A percentile compares a stretch with the other conserved stretches of the same genome.
These are phyloP conservation scores for Ceratonia siliqua DNA, from an alignment of 306 rosid species.

Conservation along the genomic window DNA sequence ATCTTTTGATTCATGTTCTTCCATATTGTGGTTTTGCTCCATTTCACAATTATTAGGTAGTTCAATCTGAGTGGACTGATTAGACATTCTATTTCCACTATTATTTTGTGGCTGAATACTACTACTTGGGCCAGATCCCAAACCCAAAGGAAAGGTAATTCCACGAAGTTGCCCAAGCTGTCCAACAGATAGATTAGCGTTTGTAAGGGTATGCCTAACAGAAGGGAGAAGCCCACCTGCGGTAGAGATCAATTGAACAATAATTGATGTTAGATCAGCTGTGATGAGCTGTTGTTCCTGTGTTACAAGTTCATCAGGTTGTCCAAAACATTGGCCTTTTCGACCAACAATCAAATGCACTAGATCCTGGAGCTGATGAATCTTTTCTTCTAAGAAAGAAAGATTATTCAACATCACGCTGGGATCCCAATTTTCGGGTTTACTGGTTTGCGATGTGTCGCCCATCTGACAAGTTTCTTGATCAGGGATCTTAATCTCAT, in stretches of 20 bases:
- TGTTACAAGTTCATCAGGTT: slow-evolving; percentile 52
- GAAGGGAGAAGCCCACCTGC: slow-evolving; percentile 87
- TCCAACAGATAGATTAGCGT: slow-evolving; percentile 34
- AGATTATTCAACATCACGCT: slow-evolving; percentile 60
- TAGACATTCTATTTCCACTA: slow-evolving; percentile 41
- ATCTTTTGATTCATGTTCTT: slow-evolving; percentile 74
- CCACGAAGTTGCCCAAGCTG: slow-evolving; percentile 53
- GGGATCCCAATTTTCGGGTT: slow-evolving; percentile 72
- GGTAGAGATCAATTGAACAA: slow-evolving; percentile 77
- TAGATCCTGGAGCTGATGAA: slow-evolving; percentile 75
- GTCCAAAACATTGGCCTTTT: slow-evolving; percentile 49
- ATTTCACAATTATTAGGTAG: slow-evolving; percentile 35
- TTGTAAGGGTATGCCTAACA: slow-evolving; percentile 45
- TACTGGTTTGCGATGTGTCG: slow-evolving; percentile 37
- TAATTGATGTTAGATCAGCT: slow-evolving; percentile 75
- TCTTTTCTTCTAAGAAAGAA: slow-evolving; percentile 67
- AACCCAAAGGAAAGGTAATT: slow-evolving; percentile 37
- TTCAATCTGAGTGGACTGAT: slow-evolving; percentile 47
- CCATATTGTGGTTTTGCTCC: slow-evolving; percentile 50
- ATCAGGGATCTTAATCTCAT: slow-evolving; percentile 35
- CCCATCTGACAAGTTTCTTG: slow-evolving; percentile 42
- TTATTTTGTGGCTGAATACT: slow-evolving; percentile 38
- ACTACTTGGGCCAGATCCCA: slow-evolving; percentile 37
- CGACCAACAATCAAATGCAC: slow-evolving; percentile 64
- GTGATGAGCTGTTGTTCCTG: slow-evolving; percentile 82